These are phyloP conservation scores for Scenedesmus sp. DNA, from an alignment of 163 green algal species.

Conservation along the genomic window DNA sequence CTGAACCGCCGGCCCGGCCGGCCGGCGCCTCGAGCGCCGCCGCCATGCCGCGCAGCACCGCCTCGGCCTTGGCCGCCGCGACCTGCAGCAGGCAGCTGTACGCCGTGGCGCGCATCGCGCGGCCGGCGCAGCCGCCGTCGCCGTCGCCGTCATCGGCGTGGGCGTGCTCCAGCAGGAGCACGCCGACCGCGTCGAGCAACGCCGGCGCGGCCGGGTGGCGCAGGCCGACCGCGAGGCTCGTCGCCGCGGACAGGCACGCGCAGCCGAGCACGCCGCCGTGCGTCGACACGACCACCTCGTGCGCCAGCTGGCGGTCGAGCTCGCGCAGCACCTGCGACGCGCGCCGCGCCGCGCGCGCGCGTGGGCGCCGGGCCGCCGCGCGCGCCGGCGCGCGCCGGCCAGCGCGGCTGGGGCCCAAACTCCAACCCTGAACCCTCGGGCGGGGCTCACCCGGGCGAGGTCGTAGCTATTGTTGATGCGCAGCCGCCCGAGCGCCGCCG, in stretches of 20 bases:
- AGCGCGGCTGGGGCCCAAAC: not conserved
- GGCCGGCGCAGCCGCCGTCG: not conserved
- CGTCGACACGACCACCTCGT: conserved; percentile 36
- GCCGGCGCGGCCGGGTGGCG: conserved; percentile 1
- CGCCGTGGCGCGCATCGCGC: conserved; percentile 23
- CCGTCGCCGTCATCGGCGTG: not conserved
- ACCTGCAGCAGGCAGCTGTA: conserved; percentile 35
- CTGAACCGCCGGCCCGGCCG: too few species aligned
- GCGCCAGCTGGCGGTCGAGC: conserved; percentile 37
- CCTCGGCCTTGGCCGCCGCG: conserved; percentile 20
- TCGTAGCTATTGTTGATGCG: not conserved
- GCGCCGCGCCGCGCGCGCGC: too few species aligned
- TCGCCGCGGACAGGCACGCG: conserved; percentile 32
- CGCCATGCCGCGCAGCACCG: not conserved
- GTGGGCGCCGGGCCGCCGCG: too few species aligned
- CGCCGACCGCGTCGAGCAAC: conserved; percentile 7
- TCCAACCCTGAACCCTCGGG: too few species aligned
- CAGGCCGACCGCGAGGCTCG: conserved; percentile 19
- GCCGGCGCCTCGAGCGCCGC: conserved; percentile 7
- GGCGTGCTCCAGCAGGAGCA: conserved; percentile 27
- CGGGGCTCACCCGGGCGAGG: conserved; percentile 27
- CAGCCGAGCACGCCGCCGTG: conserved; percentile 32
- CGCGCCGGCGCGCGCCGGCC: too few species aligned
- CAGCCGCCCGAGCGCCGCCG: conserved; percentile 15
- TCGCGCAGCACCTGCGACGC: conserved; percentile 12